These are phyloP conservation scores for Pichia heedii DNA, from an alignment of 805 yeast genomes.

Conservation along the genomic window DNA sequence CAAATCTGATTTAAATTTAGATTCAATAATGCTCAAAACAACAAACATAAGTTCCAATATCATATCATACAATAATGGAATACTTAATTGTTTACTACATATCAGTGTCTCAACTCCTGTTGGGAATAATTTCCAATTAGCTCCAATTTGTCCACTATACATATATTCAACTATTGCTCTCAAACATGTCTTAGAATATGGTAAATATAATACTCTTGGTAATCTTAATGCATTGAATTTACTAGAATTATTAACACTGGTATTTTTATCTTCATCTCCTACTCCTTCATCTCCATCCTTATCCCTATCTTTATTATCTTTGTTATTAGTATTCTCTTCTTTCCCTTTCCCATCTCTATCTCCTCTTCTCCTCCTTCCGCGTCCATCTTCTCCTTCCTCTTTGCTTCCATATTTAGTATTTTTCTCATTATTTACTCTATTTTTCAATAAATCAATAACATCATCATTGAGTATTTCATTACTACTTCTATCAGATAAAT, in stretches of 20 bases:
- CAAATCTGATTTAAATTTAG: constrained; percentile 2
- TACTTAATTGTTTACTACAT: constrained; percentile 55
- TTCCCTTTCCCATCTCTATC: too few relatives aligned
- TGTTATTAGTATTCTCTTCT: too few relatives aligned
- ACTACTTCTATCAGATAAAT: background rate
- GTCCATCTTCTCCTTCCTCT: too few relatives aligned
- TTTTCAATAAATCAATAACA: background rate
- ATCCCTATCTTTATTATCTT: too few relatives aligned
- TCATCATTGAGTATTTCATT: background rate
- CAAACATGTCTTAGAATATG: constrained; percentile 53
- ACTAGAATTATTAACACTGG: background rate
- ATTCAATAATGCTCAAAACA: constrained; percentile 58
- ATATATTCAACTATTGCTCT: constrained; percentile 63
- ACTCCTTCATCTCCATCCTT: background rate
- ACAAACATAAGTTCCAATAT: constrained; percentile 63
- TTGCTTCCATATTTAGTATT: too few relatives aligned
- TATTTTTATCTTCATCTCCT: background rate
- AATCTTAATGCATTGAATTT: constrained; percentile 23
- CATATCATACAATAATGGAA: constrained; percentile 63
- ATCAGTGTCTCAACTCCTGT: constrained; percentile 56
- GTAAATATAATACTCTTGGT: constrained; percentile 63
- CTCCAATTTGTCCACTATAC: constrained; percentile 73
- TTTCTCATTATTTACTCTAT: too few relatives aligned
- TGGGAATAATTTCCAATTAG: constrained; percentile 64
- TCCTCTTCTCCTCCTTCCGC: too few relatives aligned